Percentiles rank a stretch among this genome's conserved stretches.
Conservation (phyloP, 2,329 filamentous ascomycete genomes). For the Alternaria panax region DNA sequence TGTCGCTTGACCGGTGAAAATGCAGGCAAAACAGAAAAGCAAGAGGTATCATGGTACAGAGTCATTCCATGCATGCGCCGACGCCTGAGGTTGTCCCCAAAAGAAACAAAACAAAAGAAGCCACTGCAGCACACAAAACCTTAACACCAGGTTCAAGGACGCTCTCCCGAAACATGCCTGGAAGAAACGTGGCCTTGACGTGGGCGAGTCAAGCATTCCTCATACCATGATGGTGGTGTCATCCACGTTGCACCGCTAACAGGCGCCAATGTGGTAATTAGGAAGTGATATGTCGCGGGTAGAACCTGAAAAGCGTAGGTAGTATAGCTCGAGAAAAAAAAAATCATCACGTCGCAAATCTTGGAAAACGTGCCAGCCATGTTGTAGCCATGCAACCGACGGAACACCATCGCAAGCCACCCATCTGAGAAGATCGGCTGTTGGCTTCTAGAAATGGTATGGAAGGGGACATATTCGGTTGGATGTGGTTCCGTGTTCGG, state of each 20-base stretch:
- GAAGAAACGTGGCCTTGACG: not conserved
- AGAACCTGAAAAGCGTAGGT: constrained; percentile 10
- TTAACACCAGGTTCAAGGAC: not conserved
- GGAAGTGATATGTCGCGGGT: constrained; percentile 16
- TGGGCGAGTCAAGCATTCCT: not conserved
- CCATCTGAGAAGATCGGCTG: constrained; percentile 43
- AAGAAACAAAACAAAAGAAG: constrained; percentile 1
- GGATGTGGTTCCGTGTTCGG: constrained; percentile 22
- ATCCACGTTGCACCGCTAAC: constrained; percentile 18
- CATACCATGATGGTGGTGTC: constrained; percentile 6
- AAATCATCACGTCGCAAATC: constrained; percentile 20
- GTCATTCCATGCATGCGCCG: constrained; percentile 20
- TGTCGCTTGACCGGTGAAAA: constrained; percentile 1
- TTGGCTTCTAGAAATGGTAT: constrained; percentile 38
- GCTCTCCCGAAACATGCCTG: constrained; percentile 4
- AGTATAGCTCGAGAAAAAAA: constrained; percentile 26
- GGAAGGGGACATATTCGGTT: constrained; percentile 22
- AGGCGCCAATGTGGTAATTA: constrained; percentile 11
- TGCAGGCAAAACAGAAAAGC: constrained; percentile 15
- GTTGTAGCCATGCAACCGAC: constrained; percentile 39
- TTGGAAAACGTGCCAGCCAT: constrained; percentile 42
- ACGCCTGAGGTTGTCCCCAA: not conserved
- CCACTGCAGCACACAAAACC: constrained; percentile 14
- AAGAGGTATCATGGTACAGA: constrained; percentile 34
- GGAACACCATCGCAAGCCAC: constrained; percentile 38